Evolutionary conservation across 129 eudicot species (phyloP).

Genomic region (Saposhnikovia divaricata): DNA sequence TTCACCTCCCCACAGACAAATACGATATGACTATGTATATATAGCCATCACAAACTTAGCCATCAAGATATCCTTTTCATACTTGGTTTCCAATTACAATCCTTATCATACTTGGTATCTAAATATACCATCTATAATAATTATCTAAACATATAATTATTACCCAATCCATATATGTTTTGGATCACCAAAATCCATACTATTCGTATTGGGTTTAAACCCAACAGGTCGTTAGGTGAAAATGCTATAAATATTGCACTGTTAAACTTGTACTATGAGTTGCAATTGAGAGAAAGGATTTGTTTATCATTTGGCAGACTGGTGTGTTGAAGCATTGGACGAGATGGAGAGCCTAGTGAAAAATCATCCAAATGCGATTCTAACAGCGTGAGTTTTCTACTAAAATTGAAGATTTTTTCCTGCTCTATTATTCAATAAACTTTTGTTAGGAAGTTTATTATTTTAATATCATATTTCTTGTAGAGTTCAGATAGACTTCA

Average conservation of each 20-base stretch:
- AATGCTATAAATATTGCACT: conserved; percentile 37
- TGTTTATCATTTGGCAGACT: conserved; percentile 45
- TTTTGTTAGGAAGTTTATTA: neutral
- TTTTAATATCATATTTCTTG: neutral
- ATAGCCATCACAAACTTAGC: too few relatives aligned
- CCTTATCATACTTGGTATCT: too few relatives aligned
- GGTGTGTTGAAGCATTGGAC: conserved; percentile 33
- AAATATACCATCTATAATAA: too few relatives aligned
- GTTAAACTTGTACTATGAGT: conserved; percentile 22
- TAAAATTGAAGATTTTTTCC: neutral
- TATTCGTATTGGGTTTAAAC: too few relatives aligned
- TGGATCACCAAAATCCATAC: too few relatives aligned
- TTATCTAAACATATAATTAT: too few relatives aligned
- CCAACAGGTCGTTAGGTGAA: too few relatives aligned
- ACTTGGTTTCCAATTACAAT: too few relatives aligned
- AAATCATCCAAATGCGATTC: conserved; percentile 30
- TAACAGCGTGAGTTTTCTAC: conserved; percentile 30
- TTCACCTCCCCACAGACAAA: too few relatives aligned
- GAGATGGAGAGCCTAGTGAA: conserved; percentile 49
- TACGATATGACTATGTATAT: too few relatives aligned
- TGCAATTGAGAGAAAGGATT: conserved; percentile 21
- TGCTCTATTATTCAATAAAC: neutral
- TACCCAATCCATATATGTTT: too few relatives aligned
- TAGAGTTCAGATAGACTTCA: neutral
- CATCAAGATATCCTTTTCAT: too few relatives aligned